A percentile compares a stretch with the other conserved stretches of the same genome.
These are phyloP conservation scores for Thelephora ganbajun DNA, from an alignment of 768 basidiomycete genomes.

Conservation along the genomic window DNA sequence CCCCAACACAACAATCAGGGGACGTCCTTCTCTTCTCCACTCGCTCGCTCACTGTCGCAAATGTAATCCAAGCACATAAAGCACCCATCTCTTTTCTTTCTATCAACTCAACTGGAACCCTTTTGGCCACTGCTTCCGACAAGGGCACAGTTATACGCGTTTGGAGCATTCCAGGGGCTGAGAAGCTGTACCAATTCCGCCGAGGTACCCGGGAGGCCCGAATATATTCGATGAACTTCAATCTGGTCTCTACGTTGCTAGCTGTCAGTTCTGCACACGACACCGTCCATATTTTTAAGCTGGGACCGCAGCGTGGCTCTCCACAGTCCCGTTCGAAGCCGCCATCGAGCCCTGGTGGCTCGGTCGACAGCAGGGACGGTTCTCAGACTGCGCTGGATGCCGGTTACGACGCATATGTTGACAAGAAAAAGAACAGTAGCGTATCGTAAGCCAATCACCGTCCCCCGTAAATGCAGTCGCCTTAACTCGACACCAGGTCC, in stretches of 20 bases:
- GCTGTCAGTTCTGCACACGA: constrained; percentile 88
- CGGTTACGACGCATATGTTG: constrained; percentile 79
- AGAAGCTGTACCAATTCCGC: constrained; percentile 92
- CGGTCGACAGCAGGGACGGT: constrained; percentile 50
- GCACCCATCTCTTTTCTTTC: constrained; percentile 78
- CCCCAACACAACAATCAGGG: constrained; percentile 35
- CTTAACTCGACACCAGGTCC: constrained; percentile 15
- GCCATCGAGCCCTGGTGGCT: constrained; percentile 48
- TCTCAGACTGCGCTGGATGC: constrained; percentile 41
- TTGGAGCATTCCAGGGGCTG: constrained; percentile 80
- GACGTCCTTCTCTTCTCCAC: constrained; percentile 95
- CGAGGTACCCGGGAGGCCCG: constrained; percentile 76
- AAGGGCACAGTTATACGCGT: constrained; percentile 97
- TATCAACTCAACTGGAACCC: constrained; percentile 74
- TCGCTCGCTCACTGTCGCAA: constrained; percentile 78
- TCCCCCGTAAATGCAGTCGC: background rate
- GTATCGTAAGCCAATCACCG: constrained; percentile 30
- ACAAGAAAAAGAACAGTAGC: constrained; percentile 52
- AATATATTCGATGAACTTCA: constrained; percentile 83
- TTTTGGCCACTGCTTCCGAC: constrained; percentile 87
- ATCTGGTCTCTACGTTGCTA: constrained; percentile 66
- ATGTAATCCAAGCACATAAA: constrained; percentile 97
- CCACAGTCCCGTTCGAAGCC: constrained; percentile 13
- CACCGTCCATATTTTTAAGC: constrained; percentile 93
- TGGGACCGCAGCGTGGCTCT: constrained; percentile 31